These are phyloP conservation scores for Cordyceps cateniannulata DNA, from an alignment of 2,329 filamentous ascomycete genomes.

Conservation along the genomic window DNA sequence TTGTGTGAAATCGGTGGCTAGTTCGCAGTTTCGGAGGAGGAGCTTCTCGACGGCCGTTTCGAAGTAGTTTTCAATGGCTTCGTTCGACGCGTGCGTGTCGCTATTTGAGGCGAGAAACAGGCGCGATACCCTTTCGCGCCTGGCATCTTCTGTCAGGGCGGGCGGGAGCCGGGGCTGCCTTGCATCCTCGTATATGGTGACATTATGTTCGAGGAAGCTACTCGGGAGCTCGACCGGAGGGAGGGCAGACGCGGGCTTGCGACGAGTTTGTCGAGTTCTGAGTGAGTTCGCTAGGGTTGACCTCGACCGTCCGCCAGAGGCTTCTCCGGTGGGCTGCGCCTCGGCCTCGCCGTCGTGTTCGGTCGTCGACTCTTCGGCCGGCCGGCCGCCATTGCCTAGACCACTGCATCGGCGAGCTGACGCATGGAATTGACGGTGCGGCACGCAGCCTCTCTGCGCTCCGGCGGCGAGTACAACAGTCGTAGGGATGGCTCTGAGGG, in stretches of 20 bases:
- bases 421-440: constrained; percentile 3
- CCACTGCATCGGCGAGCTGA: constrained; percentile 5
- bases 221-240: constrained; percentile 10
- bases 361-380: constrained; percentile 6
- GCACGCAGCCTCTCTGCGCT: neutral
- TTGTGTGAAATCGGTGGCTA: constrained; percentile 15
- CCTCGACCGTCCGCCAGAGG: constrained; percentile 12
- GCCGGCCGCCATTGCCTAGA: constrained; percentile 6
- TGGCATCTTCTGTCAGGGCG: constrained; percentile 27
- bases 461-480: constrained; percentile 8
- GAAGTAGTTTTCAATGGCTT: constrained; percentile 27
- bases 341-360: constrained; percentile 10
- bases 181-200: constrained; percentile 2
- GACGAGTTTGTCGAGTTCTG: constrained; percentile 18
- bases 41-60: constrained; percentile 21
- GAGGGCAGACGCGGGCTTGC: constrained; percentile 15
- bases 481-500: neutral
- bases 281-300: constrained; percentile 4
- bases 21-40: constrained; percentile 16
- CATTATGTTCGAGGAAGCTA: constrained; percentile 9
- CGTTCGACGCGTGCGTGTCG: constrained; percentile 19
- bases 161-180: constrained; percentile 23
- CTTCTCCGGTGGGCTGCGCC: constrained; percentile 4
- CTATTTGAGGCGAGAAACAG: constrained; percentile 22
- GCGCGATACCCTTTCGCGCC: constrained; percentile 24